These are phyloP conservation scores for Schoenoplectus tabernaemontani DNA, from an alignment of 202 grass and related monocot species.

Conservation along the genomic window DNA sequence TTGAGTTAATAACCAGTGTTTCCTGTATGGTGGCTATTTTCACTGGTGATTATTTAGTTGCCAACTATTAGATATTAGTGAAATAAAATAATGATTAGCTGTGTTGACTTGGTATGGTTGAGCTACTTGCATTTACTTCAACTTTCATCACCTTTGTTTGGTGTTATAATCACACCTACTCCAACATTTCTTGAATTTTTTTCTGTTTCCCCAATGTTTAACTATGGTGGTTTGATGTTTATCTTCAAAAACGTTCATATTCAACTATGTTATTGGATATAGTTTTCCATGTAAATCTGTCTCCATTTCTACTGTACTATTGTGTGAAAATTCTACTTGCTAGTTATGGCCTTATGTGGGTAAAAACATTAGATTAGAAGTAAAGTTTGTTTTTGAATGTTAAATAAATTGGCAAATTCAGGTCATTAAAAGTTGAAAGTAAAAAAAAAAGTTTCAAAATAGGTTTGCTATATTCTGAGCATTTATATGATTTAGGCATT, in stretches of 20 bases:
- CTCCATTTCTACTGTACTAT: neutral
- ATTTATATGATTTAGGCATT: constrained; percentile 17
- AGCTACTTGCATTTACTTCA: neutral
- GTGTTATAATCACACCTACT: neutral
- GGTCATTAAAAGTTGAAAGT: constrained; percentile 21
- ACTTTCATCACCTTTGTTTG: neutral
- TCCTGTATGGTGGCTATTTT: neutral
- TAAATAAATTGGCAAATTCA: constrained; percentile 7
- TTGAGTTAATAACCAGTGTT: neutral
- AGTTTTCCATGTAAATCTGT: neutral
- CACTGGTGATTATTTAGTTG: neutral
- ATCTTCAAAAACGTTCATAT: neutral
- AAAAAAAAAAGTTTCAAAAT: constrained; percentile 13
- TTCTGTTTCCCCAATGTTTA: neutral
- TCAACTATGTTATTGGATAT: neutral
- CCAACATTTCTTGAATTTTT: neutral
- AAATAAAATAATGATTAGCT: constrained; percentile 1
- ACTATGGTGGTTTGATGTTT: neutral
- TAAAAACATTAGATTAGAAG: neutral
- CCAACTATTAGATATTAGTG: neutral
- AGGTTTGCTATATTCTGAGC: neutral
- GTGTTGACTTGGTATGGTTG: neutral
- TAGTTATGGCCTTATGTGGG: neutral
- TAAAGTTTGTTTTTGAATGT: constrained; percentile 25
- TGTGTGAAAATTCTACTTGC: neutral